A percentile compares a stretch with the other conserved stretches of the same genome.
Conservation (phyloP, 2,329 filamentous ascomycete genomes). For the Arthrobotrys conoides region DNA sequence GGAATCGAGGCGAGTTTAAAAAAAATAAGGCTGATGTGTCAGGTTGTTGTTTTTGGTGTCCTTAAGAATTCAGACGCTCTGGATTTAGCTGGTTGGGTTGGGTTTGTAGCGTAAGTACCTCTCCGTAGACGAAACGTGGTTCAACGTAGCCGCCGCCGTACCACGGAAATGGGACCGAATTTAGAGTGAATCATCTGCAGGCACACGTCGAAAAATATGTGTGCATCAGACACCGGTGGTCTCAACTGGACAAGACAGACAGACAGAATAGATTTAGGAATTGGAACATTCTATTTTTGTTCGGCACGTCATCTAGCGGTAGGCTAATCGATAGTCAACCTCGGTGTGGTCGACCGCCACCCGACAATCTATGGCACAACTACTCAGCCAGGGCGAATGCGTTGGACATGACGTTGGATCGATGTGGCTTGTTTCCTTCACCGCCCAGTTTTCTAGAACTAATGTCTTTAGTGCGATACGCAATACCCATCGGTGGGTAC, state of each 20-base stretch:
- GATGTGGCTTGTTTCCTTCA: conserved; percentile 4
- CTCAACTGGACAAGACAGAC: not conserved
- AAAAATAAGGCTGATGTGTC: not conserved
- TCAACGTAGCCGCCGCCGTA: conserved; percentile 20
- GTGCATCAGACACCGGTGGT: not conserved
- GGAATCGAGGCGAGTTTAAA: not conserved
- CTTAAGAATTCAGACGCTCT: not conserved
- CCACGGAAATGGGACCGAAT: conserved; percentile 20
- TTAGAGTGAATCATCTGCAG: conserved; percentile 19
- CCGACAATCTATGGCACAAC: too few relatives aligned
- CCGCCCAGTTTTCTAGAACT: not conserved
- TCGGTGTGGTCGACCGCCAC: not conserved
- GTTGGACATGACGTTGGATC: conserved; percentile 27
- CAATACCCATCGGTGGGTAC: not conserved
- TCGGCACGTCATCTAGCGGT: conserved; percentile 15
- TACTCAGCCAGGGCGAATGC: conserved; percentile 11
- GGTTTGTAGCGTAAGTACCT: not conserved
- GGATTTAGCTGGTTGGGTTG: not conserved
- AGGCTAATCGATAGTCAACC: conserved; percentile 29
- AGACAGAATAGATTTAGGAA: not conserved
- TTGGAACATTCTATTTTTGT: conserved; percentile 30
- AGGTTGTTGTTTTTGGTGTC: not conserved
- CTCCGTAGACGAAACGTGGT: conserved; percentile 23
- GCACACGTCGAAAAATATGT: conserved; percentile 15
- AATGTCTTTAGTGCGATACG: not conserved